phyloP scores from a whole-genome alignment of 2,329 filamentous ascomycete species.

The Epichloe hybrida region DNA sequence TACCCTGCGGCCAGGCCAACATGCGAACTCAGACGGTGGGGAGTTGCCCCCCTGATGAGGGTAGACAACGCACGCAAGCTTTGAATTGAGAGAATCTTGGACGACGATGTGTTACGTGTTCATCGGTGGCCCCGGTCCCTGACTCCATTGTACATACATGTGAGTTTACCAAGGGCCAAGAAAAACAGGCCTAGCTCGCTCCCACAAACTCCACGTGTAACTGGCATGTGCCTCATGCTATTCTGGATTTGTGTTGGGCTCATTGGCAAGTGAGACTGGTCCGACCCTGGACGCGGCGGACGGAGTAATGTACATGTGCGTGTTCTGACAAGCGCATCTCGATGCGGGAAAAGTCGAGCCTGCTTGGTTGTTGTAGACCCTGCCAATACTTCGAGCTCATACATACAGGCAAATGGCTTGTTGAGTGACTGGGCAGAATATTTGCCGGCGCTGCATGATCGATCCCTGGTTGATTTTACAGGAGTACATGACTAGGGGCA shows the following conservation, averaged over 20 bases:
- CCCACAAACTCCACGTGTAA: constrained; percentile 3
- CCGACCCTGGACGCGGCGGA: background rate
- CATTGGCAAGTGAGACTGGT: background rate
- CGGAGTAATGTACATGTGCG: background rate
- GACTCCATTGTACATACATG: background rate
- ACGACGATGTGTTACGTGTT: background rate
- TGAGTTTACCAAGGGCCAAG: too few relatives aligned
- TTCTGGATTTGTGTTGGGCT: background rate
- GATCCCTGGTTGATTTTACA: too few relatives aligned
- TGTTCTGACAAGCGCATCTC: background rate
- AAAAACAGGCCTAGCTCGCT: background rate
- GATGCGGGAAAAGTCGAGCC: background rate
- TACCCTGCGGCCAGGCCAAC: too few relatives aligned
- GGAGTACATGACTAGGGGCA: too few relatives aligned
- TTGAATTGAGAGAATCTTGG: too few relatives aligned
- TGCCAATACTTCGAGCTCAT: background rate
- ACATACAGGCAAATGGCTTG: background rate
- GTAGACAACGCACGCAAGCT: background rate
- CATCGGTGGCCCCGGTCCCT: constrained; percentile 1
- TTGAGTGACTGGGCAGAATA: background rate
- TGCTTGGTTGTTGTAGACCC: background rate
- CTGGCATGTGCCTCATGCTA: constrained; percentile 1
- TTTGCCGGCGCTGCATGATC: too few relatives aligned
- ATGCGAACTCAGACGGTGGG: background rate
- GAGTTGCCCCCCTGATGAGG: background rate